These are phyloP conservation scores for Penicillium aurantiogriseum DNA, from an alignment of 2,329 filamentous ascomycete genomes.

Conservation along the genomic window DNA sequence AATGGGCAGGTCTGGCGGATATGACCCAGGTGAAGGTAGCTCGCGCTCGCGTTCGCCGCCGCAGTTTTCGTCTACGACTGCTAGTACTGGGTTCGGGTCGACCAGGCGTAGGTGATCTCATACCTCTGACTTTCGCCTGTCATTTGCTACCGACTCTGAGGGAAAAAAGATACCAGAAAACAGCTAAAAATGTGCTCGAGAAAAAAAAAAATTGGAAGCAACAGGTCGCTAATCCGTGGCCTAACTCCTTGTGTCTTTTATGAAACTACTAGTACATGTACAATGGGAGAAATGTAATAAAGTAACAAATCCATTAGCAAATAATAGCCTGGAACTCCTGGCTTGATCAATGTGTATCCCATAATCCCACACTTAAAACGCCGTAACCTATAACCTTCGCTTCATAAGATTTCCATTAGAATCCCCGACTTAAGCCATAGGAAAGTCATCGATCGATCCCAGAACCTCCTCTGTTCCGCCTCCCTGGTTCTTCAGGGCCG, in stretches of 20 bases:
- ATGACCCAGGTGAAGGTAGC: conserved; percentile 36
- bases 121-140: neutral
- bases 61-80: conserved; percentile 32
- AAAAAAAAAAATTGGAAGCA: neutral
- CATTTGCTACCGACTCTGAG: neutral
- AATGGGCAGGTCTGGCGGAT: conserved; percentile 13
- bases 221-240: too few species aligned
- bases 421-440: conserved; percentile 3
- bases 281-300: neutral
- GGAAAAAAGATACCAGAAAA: neutral
- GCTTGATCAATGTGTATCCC: conserved; percentile 8
- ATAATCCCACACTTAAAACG: conserved; percentile 4
- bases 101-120: conserved; percentile 40
- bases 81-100: conserved; percentile 48
- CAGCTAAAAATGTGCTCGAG: neutral
- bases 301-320: neutral
- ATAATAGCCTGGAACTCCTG: conserved; percentile 5
- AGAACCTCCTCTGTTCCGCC: conserved; percentile 44
- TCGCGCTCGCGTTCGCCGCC: conserved; percentile 33
- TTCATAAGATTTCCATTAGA: neutral
- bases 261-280: neutral
- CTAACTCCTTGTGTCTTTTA: neutral
- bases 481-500: conserved; percentile 24
- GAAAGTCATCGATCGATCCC: conserved; percentile 40
- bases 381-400: conserved; percentile 1